Evolutionary conservation across 2,329 filamentous ascomycete species (phyloP).

Genomic region (Paraphaeosphaeria minitans): DNA sequence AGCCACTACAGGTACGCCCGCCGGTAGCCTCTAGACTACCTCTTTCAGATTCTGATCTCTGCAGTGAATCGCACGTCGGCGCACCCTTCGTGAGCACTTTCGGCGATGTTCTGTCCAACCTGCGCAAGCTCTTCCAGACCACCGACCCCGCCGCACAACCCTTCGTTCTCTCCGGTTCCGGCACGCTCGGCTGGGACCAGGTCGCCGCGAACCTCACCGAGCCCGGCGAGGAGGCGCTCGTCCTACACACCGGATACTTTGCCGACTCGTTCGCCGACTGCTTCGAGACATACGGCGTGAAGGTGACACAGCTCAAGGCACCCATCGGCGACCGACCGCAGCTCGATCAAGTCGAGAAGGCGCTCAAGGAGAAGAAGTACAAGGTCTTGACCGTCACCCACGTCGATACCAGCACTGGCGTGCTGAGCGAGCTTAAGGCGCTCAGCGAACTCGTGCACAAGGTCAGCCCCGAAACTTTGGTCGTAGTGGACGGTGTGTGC

Average conservation of each 20-base stretch:
- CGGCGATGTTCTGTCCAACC: conserved; percentile 83
- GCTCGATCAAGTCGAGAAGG: conserved; percentile 84
- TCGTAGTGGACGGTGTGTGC: conserved; percentile 96
- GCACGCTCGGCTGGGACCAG: conserved; percentile 95
- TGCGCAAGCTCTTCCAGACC: conserved; percentile 94
- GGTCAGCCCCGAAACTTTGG: conserved; percentile 87
- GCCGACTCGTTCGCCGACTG: conserved; percentile 93
- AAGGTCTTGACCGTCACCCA: conserved; percentile 95
- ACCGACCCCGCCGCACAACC: conserved; percentile 82
- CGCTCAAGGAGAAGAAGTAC: conserved; percentile 87
- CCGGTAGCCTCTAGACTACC: background rate
- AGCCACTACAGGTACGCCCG: conserved; percentile 78
- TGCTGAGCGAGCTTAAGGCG: conserved; percentile 86
- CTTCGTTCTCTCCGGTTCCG: conserved; percentile 91
- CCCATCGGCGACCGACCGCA: conserved; percentile 87
- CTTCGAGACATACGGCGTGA: conserved; percentile 86
- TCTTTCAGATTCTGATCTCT: conserved; percentile 13
- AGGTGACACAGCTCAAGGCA: conserved; percentile 86
- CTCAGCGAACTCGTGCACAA: conserved; percentile 81
- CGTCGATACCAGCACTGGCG: conserved; percentile 95
- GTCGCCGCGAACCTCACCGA: conserved; percentile 93
- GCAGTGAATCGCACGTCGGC: conserved; percentile 90
- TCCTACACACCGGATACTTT: conserved; percentile 97
- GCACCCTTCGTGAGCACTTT: conserved; percentile 88
- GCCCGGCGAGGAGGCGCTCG: conserved; percentile 85